These are phyloP conservation scores for Melastoma candidum DNA, from an alignment of 441 rosid genomes.

Conservation along the genomic window DNA sequence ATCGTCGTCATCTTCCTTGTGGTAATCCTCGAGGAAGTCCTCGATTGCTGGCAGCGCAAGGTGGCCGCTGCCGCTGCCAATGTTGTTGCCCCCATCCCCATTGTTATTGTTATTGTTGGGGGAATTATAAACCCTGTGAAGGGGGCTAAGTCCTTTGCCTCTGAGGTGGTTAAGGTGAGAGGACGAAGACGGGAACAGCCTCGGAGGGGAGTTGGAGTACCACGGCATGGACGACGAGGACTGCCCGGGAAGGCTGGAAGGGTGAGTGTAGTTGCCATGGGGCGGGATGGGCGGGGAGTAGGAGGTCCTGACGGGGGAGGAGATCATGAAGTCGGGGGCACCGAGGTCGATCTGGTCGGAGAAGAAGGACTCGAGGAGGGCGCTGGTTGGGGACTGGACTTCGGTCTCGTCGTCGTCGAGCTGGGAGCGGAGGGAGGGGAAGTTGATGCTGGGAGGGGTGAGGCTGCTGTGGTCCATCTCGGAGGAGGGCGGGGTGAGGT, in stretches of 20 bases:
- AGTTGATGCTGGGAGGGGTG: constrained; percentile 37
- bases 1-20: constrained; percentile 21
- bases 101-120: neutral
- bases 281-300: constrained; percentile 24
- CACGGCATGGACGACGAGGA: constrained; percentile 17
- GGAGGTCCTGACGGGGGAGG: constrained; percentile 36
- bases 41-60: constrained; percentile 37
- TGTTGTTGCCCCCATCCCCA: neutral
- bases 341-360: constrained; percentile 44
- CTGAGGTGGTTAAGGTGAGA: constrained; percentile 28
- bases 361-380: constrained; percentile 45
- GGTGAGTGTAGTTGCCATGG: constrained; percentile 17
- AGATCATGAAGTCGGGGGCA: constrained; percentile 48
- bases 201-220: constrained; percentile 33
- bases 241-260: constrained; percentile 30
- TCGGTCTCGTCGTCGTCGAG: constrained; percentile 36
- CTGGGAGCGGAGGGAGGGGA: constrained; percentile 35
- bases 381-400: constrained; percentile 43
- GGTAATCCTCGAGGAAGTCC: constrained; percentile 41
- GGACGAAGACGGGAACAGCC: constrained; percentile 23
- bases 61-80: neutral
- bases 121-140: constrained; percentile 12
- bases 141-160: constrained; percentile 52
- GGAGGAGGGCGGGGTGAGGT: constrained; percentile 14
- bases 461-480: constrained; percentile 26